Percentiles rank a stretch among this genome's conserved stretches.
Evolutionary conservation across 2,329 filamentous ascomycete species (phyloP).

Genomic region (Verticillium zaregamsianum): DNA sequence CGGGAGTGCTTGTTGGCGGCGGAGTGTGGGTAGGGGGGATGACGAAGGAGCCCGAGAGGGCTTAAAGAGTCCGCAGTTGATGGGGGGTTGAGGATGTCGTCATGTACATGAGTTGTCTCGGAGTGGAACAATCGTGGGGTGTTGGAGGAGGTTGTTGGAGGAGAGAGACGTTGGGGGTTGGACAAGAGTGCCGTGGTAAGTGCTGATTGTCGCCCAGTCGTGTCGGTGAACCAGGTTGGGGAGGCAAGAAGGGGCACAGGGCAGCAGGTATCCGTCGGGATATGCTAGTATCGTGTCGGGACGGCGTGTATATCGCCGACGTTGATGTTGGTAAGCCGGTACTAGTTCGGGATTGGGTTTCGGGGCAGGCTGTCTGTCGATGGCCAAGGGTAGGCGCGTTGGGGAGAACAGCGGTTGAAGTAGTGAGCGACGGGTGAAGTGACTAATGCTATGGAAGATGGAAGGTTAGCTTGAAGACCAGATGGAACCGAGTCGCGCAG

Average conservation of each 20-base stretch:
- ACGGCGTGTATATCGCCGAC: not conserved
- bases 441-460: conserved; percentile 10
- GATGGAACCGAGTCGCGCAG: not conserved
- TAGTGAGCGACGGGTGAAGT: not conserved
- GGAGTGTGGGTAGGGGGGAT: conserved; percentile 23
- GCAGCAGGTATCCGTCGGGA: not conserved
- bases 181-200: not conserved
- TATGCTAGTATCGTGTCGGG: not conserved
- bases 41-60: conserved; percentile 5
- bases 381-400: not conserved
- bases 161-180: not conserved
- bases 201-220: not conserved
- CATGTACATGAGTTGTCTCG: conserved; percentile 1
- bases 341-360: not conserved
- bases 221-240: not conserved
- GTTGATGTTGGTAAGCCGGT: not conserved
- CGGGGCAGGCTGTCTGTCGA: not conserved
- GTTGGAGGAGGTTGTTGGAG: not conserved
- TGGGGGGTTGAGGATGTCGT: conserved; percentile 13
- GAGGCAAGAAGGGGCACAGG: not conserved
- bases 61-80: conserved; percentile 25
- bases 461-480: not conserved
- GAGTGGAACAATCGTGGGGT: not conserved
- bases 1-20: conserved; percentile 22
- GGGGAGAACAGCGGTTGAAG: not conserved